phyloP scores from a whole-genome alignment of 139 green algal genomes.

The Asterochloris erici region DNA sequence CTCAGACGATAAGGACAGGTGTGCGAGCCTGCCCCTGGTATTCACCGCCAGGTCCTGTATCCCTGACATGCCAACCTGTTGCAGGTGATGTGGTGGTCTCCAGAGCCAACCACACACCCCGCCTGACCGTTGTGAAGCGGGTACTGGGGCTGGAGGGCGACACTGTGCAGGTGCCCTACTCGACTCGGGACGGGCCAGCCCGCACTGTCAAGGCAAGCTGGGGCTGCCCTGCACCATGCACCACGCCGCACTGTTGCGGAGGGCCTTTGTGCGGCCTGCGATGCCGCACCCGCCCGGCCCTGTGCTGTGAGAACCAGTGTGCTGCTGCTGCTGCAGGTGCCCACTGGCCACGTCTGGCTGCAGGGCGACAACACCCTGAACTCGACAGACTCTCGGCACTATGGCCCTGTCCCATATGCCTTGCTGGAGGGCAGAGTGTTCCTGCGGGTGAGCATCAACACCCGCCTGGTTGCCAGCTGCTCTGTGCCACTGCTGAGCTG shows the following conservation, averaged over 20 bases:
- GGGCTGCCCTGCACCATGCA: background rate
- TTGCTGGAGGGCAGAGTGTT: conserved; percentile 62
- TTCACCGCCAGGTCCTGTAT: background rate
- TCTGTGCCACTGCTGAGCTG: background rate
- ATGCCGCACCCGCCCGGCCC: too few relatives aligned
- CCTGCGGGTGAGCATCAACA: conserved; percentile 25
- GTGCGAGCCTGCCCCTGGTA: background rate
- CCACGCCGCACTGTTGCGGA: background rate
- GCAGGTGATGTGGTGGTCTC: conserved; percentile 68
- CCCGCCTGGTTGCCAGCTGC: too few relatives aligned
- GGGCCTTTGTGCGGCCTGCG: too few relatives aligned
- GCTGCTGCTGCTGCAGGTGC: conserved; percentile 35
- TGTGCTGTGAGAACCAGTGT: background rate
- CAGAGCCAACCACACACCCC: conserved; percentile 57
- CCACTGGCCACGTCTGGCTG: conserved; percentile 69
- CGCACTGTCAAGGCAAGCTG: conserved; percentile 2
- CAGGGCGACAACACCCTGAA: conserved; percentile 79
- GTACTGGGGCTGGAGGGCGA: conserved; percentile 64
- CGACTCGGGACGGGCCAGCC: conserved; percentile 1
- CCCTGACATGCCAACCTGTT: background rate
- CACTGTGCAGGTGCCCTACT: conserved; percentile 21
- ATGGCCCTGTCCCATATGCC: conserved; percentile 70
- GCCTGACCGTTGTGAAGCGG: conserved; percentile 71
- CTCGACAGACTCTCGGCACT: conserved; percentile 72
- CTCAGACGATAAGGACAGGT: conserved; percentile 36